Percentiles rank a stretch among this genome's conserved stretches.
phyloP scores from a whole-genome alignment of 2,329 filamentous ascomycete genomes.

The Ophiostoma quercus region DNA sequence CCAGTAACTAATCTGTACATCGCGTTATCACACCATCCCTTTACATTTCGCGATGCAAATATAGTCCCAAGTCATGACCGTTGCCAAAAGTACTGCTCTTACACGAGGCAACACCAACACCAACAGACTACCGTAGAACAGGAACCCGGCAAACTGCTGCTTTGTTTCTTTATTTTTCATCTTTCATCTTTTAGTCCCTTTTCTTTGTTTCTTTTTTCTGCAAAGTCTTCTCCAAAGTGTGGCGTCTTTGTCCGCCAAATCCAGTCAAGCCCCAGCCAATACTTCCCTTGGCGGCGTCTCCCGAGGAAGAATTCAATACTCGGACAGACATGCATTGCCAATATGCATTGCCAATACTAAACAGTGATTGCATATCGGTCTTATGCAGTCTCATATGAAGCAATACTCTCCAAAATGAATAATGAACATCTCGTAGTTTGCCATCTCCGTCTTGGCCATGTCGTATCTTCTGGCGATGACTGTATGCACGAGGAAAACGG shows the following conservation, averaged over 20 bases:
- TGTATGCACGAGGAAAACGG: not conserved
- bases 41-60: not conserved
- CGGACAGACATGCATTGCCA: not conserved
- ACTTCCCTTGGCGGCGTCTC: not conserved
- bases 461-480: not conserved
- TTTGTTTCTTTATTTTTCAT: too few species aligned
- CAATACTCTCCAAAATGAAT: too few species aligned
- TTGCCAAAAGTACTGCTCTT: not conserved
- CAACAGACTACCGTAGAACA: not conserved
- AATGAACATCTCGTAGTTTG: not conserved
- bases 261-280: conserved; percentile 2
- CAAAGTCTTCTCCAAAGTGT: not conserved
- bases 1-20: too few species aligned
- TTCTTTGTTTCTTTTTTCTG: not conserved
- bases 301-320: not conserved
- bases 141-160: not conserved
- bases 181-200: too few species aligned
- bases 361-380: too few species aligned
- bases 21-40: too few species aligned
- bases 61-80: not conserved
- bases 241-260: not conserved
- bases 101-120: too few species aligned
- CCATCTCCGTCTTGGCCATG: not conserved
- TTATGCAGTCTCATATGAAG: not conserved
- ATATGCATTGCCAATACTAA: not conserved